Evolutionary conservation across 768 basidiomycete genomes (phyloP), one percentile per base, ranked within the genome.

Genomic region (Butyriboletus loyo): DNA sequence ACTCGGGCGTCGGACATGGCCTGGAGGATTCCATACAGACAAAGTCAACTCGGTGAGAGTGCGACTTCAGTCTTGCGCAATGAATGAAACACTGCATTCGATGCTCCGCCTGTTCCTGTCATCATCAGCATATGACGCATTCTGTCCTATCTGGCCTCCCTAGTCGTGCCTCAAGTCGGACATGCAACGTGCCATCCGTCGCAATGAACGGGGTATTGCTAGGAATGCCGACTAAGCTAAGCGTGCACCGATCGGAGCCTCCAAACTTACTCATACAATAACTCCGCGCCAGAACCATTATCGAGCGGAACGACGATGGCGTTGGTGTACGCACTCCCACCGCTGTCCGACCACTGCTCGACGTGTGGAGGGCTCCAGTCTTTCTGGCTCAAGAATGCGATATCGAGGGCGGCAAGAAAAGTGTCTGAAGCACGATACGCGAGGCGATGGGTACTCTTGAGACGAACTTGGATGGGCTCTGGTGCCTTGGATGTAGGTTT

Each of bases 241-340:
- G 7, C 24, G 5, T 2, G 13, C 28, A 35, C 11, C 25, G 24
- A 38, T 19, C 3, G n/a, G 1, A 28, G 10, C 6, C 21, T n/a
- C 7, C 3, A 24, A 2, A 73, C 83, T 65, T 49, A 85, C 83
- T 75, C 73, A 48, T 81, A 81, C 46, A 80, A 76, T 6, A 85
- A 59, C 49, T 78, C 78, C 1, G 71, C 63, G 2, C 82, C 66
- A 65, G 65, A 43, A 59, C 54, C 55, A 57, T 77, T 27, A 72
- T 74, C 73, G 21, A 83, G 66, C 0, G 73, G 62, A 1, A 74
- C 72, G 4, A 73, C 57, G 30, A 84, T 73, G 13, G 63, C 63
- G 6, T 53, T 58, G 24, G 61, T 54, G 32, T 55, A 67, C 0
- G 8, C 40, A 9, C 17, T 46, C 0, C 41, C 44, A 10, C n/a